Conservation (phyloP, 371 early-diverging fungal species). For the Haplosporangium sp. region DNA sequence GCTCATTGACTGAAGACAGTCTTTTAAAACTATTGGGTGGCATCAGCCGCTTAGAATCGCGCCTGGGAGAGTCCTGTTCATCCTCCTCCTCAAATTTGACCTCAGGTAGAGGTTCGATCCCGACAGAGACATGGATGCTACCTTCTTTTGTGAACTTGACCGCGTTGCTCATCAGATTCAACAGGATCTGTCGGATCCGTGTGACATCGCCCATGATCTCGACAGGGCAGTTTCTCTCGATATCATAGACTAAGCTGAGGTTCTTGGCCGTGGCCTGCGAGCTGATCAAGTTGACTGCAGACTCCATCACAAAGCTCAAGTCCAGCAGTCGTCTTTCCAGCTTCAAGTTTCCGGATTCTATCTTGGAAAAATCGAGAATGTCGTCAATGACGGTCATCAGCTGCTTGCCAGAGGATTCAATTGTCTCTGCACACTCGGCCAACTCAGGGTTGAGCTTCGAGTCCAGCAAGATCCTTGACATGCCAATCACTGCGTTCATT, state of each 20-base stretch:
- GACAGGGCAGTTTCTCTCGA: conserved; percentile 45
- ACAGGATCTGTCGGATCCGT: conserved; percentile 62
- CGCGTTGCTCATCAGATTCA: conserved; percentile 71
- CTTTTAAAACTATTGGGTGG: conserved; percentile 10
- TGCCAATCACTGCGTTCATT: conserved; percentile 62
- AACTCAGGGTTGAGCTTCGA: conserved; percentile 57
- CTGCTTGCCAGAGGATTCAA: conserved; percentile 59
- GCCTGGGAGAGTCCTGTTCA: background rate
- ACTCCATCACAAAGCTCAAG: conserved; percentile 61
- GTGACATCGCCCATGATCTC: conserved; percentile 62
- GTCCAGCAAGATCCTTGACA: conserved; percentile 60
- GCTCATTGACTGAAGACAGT: background rate
- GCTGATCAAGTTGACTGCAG: conserved; percentile 57
- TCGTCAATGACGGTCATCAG: conserved; percentile 66
- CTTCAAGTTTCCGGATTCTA: conserved; percentile 65
- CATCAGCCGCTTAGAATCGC: conserved; percentile 18
- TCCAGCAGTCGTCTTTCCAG: conserved; percentile 58
- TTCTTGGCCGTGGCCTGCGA: conserved; percentile 49
- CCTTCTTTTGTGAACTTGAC: conserved; percentile 76
- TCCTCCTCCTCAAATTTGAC: conserved; percentile 25
- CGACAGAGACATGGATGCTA: conserved; percentile 62
- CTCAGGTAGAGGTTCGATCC: conserved; percentile 25
- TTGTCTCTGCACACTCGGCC: conserved; percentile 60
- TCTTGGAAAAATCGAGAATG: conserved; percentile 67
- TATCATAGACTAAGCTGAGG: conserved; percentile 44